Percentiles rank a stretch among this genome's conserved stretches.
Conservation (phyloP, 352 stramenopile species). For the Phytophthora citrophthora region DNA sequence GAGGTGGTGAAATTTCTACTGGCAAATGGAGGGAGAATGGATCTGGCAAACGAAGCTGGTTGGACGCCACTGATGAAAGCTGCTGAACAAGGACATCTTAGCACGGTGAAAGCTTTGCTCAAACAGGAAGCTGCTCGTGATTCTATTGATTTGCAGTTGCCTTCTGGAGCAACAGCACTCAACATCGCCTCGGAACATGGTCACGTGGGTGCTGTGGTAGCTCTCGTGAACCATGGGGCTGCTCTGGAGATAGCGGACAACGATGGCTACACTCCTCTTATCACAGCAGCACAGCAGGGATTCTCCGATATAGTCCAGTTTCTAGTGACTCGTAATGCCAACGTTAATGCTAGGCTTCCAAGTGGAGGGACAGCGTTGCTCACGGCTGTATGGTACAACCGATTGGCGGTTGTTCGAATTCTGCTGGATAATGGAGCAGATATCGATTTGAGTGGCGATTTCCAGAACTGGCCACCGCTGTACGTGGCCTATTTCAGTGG, state of each 20-base stretch:
- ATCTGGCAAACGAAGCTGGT: background rate
- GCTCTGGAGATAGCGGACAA: constrained; percentile 8
- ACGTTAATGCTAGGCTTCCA: constrained; percentile 3
- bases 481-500: background rate
- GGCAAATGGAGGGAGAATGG: background rate
- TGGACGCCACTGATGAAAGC: constrained; percentile 7
- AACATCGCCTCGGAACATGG: constrained; percentile 20
- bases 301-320: constrained; percentile 15
- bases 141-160: constrained; percentile 1
- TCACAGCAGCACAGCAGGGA: constrained; percentile 14
- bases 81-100: constrained; percentile 7
- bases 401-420: constrained; percentile 9
- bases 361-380: constrained; percentile 17
- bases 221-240: constrained; percentile 9
- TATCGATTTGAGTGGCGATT: constrained; percentile 14
- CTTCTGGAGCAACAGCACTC: constrained; percentile 8
- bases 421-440: constrained; percentile 11
- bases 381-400: background rate
- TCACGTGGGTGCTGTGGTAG: background rate
- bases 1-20: constrained; percentile 5
- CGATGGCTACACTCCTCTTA: constrained; percentile 15
- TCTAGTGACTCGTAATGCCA: background rate
- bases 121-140: background rate
- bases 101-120: constrained; percentile 1
- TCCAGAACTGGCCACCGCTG: constrained; percentile 6